A percentile compares a stretch with the other conserved stretches of the same genome.
Evolutionary conservation across 257 asterid genomes (phyloP).

Genomic region (Forsythia suspensa): DNA sequence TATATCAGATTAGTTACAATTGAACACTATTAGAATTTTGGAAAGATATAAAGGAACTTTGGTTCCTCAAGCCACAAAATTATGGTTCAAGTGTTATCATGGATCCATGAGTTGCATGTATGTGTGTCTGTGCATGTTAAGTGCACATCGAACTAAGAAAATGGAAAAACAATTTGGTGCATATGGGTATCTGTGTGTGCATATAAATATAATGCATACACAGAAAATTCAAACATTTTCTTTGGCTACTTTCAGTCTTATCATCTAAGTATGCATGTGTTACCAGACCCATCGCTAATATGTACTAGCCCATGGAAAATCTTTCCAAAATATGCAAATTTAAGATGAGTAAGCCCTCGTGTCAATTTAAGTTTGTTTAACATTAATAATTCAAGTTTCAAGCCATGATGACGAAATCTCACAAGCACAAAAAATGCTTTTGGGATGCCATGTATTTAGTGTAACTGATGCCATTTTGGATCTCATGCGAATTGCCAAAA

Average conservation of each 20-base stretch:
- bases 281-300: neutral
- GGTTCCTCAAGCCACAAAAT: neutral
- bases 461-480: neutral
- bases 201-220: too few species aligned
- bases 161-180: too few species aligned
- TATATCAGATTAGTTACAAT: slow-evolving; percentile 25
- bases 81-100: neutral
- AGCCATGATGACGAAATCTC: neutral
- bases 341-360: neutral
- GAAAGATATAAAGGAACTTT: slow-evolving; percentile 1
- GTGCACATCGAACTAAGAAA: neutral
- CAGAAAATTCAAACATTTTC: neutral
- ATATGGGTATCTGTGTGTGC: neutral
- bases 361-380: neutral
- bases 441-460: neutral
- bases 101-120: neutral
- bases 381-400: neutral
- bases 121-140: neutral
- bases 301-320: neutral
- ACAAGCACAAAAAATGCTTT: neutral
- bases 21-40: slow-evolving; percentile 21
- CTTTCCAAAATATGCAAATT: neutral
- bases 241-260: neutral
- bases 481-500: neutral
- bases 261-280: neutral